These are phyloP conservation scores for Talaromyces ruber DNA, from an alignment of 495 filamentous ascomycete species.

Conservation along the genomic window DNA sequence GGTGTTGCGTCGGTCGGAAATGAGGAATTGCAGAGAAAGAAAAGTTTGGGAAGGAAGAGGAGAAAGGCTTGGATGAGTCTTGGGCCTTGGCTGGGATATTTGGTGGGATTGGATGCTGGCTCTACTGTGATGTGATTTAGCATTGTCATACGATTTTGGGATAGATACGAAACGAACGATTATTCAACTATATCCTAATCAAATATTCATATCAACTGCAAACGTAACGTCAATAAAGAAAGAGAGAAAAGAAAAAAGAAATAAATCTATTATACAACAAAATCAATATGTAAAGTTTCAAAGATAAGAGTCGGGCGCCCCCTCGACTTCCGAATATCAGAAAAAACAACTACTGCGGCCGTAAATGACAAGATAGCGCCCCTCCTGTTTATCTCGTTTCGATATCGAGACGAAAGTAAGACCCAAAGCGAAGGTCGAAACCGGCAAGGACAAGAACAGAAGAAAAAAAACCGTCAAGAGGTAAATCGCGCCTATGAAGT, in stretches of 20 bases:
- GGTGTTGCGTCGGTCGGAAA: not conserved
- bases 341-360: not conserved
- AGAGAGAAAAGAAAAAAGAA: not conserved
- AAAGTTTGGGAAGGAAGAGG: not conserved
- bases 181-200: not conserved
- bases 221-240: conserved; percentile 1
- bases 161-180: not conserved
- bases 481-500: conserved; percentile 18
- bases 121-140: not conserved
- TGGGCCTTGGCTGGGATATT: conserved; percentile 1
- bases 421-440: conserved; percentile 8
- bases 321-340: not conserved
- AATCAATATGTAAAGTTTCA: conserved; percentile 1
- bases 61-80: conserved; percentile 5
- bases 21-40: not conserved
- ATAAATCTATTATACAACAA: conserved; percentile 4
- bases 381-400: not conserved
- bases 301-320: not conserved
- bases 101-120: not conserved
- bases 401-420: conserved; percentile 3
- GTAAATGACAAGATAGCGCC: not conserved
- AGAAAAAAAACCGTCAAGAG: conserved; percentile 21
- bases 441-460: conserved; percentile 12
- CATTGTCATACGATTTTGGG: not conserved
- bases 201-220: not conserved